Conservation (phyloP, 805 yeast genomes). For the Cyberlindnera mrakii region DNA sequence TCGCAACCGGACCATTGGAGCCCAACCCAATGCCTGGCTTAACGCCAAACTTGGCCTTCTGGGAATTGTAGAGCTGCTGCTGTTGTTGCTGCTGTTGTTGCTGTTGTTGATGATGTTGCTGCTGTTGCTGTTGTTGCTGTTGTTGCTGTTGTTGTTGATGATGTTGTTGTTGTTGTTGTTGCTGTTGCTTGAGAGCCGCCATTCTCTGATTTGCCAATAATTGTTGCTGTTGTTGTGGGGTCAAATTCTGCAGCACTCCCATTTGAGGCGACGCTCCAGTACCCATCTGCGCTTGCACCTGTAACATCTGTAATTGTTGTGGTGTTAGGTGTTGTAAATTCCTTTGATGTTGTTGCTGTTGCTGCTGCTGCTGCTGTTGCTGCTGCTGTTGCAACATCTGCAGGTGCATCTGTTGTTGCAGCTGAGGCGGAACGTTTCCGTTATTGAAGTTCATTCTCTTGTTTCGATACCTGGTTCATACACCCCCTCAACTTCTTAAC, state of each 20-base stretch:
- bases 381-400: slow-evolving; percentile 16
- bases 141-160: slow-evolving; percentile 15
- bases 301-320: slow-evolving; percentile 5
- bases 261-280: slow-evolving; percentile 1
- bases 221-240: slow-evolving; percentile 19
- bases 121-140: slow-evolving; percentile 16
- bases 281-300: slow-evolving; percentile 6
- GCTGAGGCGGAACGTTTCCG: slow-evolving; percentile 13
- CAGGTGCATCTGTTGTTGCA: slow-evolving; percentile 18
- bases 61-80: background rate
- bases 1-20: background rate
- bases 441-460: slow-evolving; percentile 7
- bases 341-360: background rate
- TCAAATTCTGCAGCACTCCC: background rate
- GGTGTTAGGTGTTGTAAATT: slow-evolving; percentile 1
- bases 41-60: background rate
- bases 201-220: slow-evolving; percentile 15
- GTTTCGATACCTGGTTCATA: too few species aligned
- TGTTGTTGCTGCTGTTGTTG: slow-evolving; percentile 24
- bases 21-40: slow-evolving; percentile 5
- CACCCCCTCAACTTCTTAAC: too few species aligned
- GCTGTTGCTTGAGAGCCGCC: slow-evolving; percentile 17
- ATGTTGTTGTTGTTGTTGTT: slow-evolving; percentile 9
- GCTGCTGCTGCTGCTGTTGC: slow-evolving; percentile 8
- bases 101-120: slow-evolving; percentile 27